Evolutionary conservation across 768 basidiomycete genomes (phyloP), one percentile per base, ranked within the genome.

Genomic region (Phlebiopsis gigantea): DNA sequence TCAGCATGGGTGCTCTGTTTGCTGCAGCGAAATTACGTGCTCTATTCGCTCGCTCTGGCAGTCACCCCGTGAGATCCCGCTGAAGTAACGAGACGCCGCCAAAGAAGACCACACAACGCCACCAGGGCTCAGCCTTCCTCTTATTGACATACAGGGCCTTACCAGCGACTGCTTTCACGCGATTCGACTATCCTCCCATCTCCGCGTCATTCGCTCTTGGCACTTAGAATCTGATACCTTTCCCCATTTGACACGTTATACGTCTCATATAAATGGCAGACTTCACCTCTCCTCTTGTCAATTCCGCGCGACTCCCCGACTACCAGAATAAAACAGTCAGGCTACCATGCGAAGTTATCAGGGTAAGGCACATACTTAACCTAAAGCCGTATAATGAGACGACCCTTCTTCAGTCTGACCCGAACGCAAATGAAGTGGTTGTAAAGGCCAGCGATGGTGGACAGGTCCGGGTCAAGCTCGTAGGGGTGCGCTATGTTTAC

Each of bases 241-340:
- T 51, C 4, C 5, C n/a, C 6, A 24, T 41, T 41, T 25, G n/a
- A 51, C 50, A 21, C 34, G 50, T 34, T 10, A 12, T 1, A 24
- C 44, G 5, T 6, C 21, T 7, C 7, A 19, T 29, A 10, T 15
- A 28, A 21, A 54, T 54, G 53, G 1, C 55, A 15, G 31, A 48
- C 6, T 30, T 15, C 14, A 8, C n/a, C 12, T 42, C 56, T 14
- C 56, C 56, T 1, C 56, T 34, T 31, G 56, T 57, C n/a, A 57
- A 57, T 39, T 43, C 46, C 17, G 56, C 46, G 43, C 56, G 56
- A 19, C 19, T 57, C 28, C 25, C 30, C 2, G 56, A 57, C 28
- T 57, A 42, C 17, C 14, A 17, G 21, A 8, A 21, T n/a, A 30
- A 46, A 6, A 49, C 22, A 10, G 56, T 57, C 10, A 30, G 56